Base-by-base conservation (phyloP, 306 rosid genomes). In the Vachellia collinsii region DNA sequence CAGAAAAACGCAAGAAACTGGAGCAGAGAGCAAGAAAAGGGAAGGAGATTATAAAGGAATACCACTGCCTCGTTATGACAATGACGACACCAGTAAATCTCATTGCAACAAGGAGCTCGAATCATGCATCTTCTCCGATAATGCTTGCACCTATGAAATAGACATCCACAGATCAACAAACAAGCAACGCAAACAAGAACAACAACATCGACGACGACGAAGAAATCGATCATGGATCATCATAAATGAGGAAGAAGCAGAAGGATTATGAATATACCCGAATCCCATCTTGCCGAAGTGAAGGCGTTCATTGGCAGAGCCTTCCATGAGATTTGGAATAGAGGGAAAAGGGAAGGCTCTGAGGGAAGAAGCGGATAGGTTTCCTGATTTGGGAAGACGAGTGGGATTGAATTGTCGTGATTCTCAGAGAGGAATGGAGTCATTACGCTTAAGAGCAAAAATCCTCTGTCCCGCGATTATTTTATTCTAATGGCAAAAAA, bases 211-310 rank as follows among this genome's bases (percentile, higher is more conserved):
- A 46, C n/a, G 10, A 17, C 66, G 25, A 51, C 58, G 16, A 51
- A 4, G 0, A 72, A 43, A 7, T 7, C 3, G 11, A 3, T 3
- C 22, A 64, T 48, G 17, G 13, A 48, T 48, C 1, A 1, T 19
- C 3, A 16, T 29, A 29, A 29, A 29, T 29, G 34, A 29, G 2
- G 14, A 12, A 20, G 37, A 67, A n/a, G 25, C 17, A 20, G 37
- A 44, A 6, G 20, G 41, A 66, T 29, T 29, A 66, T 11, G n/a
- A 9, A 37, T 29, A 95, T 51, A 96, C 99, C 99, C 99, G 68
- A 79, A 92, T 11, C 97, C 99, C 99, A 96, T 96, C 91, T 87
- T 96, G 86, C 99, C 99, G 78, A 93, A 96, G 83, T 85, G 93
- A 70, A 85, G 90, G 76, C 99, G 98, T 78, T 92, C 97, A 84